These are phyloP conservation scores for Metschnikowia gelsemii DNA, from an alignment of 805 yeast genomes.

Conservation along the genomic window DNA sequence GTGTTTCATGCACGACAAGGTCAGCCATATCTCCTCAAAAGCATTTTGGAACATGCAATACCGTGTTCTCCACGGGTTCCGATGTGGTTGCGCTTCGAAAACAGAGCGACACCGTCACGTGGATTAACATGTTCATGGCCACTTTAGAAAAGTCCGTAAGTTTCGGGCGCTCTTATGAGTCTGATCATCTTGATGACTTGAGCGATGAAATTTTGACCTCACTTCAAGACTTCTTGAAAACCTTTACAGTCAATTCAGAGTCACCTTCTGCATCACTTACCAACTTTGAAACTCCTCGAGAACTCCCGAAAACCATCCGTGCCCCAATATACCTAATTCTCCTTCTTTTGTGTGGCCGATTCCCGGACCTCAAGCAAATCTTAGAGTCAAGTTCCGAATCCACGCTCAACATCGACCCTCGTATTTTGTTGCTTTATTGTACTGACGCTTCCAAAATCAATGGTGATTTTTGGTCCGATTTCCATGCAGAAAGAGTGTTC, in stretches of 20 bases:
- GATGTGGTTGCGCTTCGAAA: constrained; percentile 7
- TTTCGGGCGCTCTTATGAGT: too few species aligned
- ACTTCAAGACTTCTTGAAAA: too few species aligned
- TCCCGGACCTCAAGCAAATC: neutral
- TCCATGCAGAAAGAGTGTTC: constrained; percentile 4
- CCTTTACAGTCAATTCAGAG: too few species aligned
- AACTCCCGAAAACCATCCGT: too few species aligned
- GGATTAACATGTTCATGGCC: neutral
- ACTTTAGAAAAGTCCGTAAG: neutral
- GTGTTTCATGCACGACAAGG: constrained; percentile 4
- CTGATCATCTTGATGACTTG: too few species aligned
- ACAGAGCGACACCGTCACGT: neutral
- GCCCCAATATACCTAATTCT: constrained; percentile 6
- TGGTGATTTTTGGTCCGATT: constrained; percentile 9
- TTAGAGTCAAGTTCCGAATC: neutral
- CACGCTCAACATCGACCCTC: constrained; percentile 6
- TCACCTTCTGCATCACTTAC: too few species aligned
- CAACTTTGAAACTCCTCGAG: too few species aligned
- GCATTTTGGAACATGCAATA: constrained; percentile 3
- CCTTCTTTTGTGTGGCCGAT: constrained; percentile 10
- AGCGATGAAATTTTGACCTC: too few species aligned
- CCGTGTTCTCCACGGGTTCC: constrained; percentile 9
- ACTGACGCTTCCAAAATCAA: neutral
- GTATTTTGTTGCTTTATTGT: constrained; percentile 13
- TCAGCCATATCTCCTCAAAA: constrained; percentile 5